A percentile compares a stretch with the other conserved stretches of the same genome.
Conservation (phyloP, 2,329 filamentous ascomycete genomes). For the Camillea tinctor region DNA sequence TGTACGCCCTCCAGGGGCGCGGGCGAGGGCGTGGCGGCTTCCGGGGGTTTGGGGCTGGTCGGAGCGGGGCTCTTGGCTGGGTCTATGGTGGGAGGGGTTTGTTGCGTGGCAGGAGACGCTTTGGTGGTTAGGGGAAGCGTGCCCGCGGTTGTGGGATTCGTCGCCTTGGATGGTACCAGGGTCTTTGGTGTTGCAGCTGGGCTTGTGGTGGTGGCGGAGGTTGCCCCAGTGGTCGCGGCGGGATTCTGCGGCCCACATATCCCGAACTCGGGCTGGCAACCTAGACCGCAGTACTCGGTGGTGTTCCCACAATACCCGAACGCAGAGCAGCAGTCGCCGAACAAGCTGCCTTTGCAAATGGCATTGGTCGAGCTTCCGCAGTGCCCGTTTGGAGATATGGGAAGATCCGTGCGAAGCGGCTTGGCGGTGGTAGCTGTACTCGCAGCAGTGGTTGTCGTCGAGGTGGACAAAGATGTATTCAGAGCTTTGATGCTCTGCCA, state of each 20-base stretch:
- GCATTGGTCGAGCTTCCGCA: conserved; percentile 1
- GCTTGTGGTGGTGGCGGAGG: background rate
- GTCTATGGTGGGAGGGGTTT: too few species aligned
- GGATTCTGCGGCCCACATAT: conserved; percentile 8
- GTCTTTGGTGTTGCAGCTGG: too few species aligned
- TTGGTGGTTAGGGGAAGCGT: too few species aligned
- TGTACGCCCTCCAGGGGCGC: too few species aligned
- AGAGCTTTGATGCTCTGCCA: conserved; percentile 11
- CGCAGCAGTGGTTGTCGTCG: conserved; percentile 1
- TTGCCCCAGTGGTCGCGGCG: conserved; percentile 7
- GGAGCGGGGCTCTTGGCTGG: too few species aligned
- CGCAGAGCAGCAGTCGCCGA: conserved; percentile 12
- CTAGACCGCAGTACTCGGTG: conserved; percentile 10
- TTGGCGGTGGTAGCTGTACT: conserved; percentile 1
- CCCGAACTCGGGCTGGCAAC: conserved; percentile 10
- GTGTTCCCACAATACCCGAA: conserved; percentile 14
- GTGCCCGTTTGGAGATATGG: conserved; percentile 10
- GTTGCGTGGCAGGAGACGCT: too few species aligned
- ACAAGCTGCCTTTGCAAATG: conserved; percentile 10
- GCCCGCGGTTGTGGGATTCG: too few species aligned
- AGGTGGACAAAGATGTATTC: conserved; percentile 5
- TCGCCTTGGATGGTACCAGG: too few species aligned
- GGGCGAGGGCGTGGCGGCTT: too few species aligned
- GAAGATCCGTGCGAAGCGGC: conserved; percentile 7
- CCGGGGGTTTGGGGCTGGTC: too few species aligned